Evolutionary conservation across 805 yeast genomes (phyloP), one percentile per base, ranked within the genome.

Genomic region (Candida orba): DNA sequence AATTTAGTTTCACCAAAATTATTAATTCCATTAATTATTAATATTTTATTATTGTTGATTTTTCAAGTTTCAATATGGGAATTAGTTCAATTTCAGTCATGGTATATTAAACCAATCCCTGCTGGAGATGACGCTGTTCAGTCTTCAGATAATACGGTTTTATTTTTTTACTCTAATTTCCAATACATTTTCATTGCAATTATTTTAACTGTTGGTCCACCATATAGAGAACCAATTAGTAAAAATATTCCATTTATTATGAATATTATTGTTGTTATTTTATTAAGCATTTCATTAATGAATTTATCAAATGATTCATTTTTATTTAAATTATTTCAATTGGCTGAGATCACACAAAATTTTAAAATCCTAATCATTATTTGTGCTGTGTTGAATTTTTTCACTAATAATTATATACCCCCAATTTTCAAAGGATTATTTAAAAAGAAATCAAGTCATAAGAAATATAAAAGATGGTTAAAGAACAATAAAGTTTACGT

Each of bases 1-100:
- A 91, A 93, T 62, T 69, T 93, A 47, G 93, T 93, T 1, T 84
- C 96, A 1, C 84, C 91, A 37, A 90, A 90, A 60, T 82, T 93
- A 34, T 69, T 95, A 52, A 72, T 86, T 3, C 96, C 96, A 4
- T 65, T 93, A 51, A 52, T 88, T n/a, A 78, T 91, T 15, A 84
- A 85, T 56, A 89, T 95, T 46, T n/a, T 67, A 0, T 56, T 88
- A 0, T 62, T 84, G 27, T 60, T 81, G 14, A 14, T 68, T 0
- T 85, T 86, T 65, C 99, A 91, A 63, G 49, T 84, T 0, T 38
- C 68, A 2, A 62, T 85, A 1, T 90, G 96, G 96, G 40, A 64
- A 9, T 51, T 66, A 36, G 81, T 78, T 20, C 79, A 76, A 48
- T 53, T 60, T 4, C 72, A 72, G 52, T 66, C 76, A 0, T 93